These are phyloP conservation scores for Xylaria venustula DNA, from an alignment of 495 filamentous ascomycete species.

Conservation along the genomic window DNA sequence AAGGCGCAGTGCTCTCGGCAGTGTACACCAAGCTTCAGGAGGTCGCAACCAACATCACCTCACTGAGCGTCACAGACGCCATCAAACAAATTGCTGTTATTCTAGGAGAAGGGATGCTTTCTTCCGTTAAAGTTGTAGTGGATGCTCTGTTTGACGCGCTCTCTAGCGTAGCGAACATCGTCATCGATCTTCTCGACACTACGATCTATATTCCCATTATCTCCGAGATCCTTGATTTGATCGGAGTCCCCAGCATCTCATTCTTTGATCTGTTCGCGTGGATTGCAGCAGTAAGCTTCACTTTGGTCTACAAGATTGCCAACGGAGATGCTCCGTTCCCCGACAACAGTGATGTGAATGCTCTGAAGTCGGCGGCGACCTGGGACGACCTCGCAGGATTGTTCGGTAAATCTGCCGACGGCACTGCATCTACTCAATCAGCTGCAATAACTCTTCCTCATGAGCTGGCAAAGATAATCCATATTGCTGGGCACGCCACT, in stretches of 20 bases:
- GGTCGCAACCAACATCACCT: not conserved
- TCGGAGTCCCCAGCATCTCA: slow-evolving; percentile 10
- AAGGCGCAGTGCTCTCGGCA: slow-evolving; percentile 1
- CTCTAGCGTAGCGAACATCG: not conserved
- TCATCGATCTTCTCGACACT: slow-evolving; percentile 9
- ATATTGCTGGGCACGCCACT: slow-evolving; percentile 1
- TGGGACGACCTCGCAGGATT: not conserved
- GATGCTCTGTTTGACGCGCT: slow-evolving; percentile 4
- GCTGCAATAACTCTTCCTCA: not conserved
- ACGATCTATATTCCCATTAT: slow-evolving; percentile 12
- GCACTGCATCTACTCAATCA: not conserved
- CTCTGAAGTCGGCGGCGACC: not conserved
- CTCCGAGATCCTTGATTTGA: slow-evolving; percentile 9
- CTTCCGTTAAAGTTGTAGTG: slow-evolving; percentile 1
- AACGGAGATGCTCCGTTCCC: not conserved
- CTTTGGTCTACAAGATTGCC: slow-evolving; percentile 10
- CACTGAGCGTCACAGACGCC: slow-evolving; percentile 1
- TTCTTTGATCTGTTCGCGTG: slow-evolving; percentile 13
- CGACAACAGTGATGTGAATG: not conserved
- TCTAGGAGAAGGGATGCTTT: slow-evolving; percentile 3
- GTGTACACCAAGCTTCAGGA: slow-evolving; percentile 8
- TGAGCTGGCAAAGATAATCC: not conserved
- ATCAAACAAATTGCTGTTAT: slow-evolving; percentile 10
- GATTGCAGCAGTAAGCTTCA: slow-evolving; percentile 4
- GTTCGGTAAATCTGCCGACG: not conserved